phyloP scores from a whole-genome alignment of 257 asterid species.

The Capsicum pubescens region DNA sequence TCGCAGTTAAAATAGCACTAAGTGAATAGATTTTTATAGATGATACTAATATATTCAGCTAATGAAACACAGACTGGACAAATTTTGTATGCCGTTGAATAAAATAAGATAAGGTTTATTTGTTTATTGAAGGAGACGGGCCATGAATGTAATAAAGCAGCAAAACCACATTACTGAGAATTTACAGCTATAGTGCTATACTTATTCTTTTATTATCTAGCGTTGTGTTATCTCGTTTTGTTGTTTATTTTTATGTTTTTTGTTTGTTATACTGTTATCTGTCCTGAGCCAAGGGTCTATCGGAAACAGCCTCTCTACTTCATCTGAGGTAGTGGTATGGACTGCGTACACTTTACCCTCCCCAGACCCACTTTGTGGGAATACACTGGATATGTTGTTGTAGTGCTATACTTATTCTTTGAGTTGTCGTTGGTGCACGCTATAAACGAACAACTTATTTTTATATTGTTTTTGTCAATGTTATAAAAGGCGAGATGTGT shows the following conservation, averaged over 20 bases:
- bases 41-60: neutral
- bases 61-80: neutral
- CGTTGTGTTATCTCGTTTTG: too few species aligned
- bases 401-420: too few species aligned
- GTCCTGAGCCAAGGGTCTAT: too few species aligned
- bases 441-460: neutral
- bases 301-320: too few species aligned
- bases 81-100: slow-evolving; percentile 5
- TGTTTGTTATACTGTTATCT: too few species aligned
- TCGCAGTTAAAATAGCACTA: neutral
- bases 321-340: too few species aligned
- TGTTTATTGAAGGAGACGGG: slow-evolving; percentile 13
- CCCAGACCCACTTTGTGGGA: too few species aligned
- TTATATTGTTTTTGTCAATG: neutral
- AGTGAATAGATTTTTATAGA: neutral
- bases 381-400: too few species aligned
- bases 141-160: neutral
- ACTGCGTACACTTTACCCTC: too few species aligned
- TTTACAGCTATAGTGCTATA: neutral
- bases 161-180: neutral
- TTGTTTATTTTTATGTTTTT: too few species aligned
- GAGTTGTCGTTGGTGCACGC: neutral
- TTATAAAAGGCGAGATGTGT: neutral
- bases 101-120: neutral
- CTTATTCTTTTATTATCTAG: neutral